Evolutionary conservation across 2,329 filamentous ascomycete genomes (phyloP).

Genomic region (Chrysoporthe austroafricana): DNA sequence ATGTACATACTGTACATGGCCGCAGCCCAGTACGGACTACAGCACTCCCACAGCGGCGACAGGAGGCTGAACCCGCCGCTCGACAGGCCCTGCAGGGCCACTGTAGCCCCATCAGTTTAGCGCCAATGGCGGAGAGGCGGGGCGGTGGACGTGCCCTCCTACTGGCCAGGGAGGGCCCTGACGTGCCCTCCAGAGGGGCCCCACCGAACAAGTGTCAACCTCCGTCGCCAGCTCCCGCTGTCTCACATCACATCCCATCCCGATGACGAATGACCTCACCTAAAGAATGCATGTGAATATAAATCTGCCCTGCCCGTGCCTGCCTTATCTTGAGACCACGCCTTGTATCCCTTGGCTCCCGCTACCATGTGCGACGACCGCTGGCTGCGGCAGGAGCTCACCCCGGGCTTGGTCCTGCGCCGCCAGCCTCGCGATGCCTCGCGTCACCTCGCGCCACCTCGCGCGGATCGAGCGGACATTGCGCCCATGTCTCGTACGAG

Average conservation of each 20-base stretch:
- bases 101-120: slow-evolving; percentile 13
- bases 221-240: neutral
- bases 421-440: neutral
- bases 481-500: neutral
- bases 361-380: neutral
- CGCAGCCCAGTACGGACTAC: too few species aligned
- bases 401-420: neutral
- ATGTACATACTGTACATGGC: neutral
- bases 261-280: neutral
- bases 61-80: slow-evolving; percentile 1
- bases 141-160: neutral
- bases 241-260: neutral
- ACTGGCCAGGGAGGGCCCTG: neutral
- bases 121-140: neutral
- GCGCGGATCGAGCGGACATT: neutral
- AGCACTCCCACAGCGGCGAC: neutral
- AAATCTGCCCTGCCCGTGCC: neutral
- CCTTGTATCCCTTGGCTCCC: neutral
- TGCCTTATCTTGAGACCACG: neutral
- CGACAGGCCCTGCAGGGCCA: neutral
- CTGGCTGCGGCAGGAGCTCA: neutral
- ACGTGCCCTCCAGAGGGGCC: neutral
- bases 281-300: neutral
- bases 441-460: neutral
- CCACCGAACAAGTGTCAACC: slow-evolving; percentile 2